A percentile compares a stretch with the other conserved stretches of the same genome.
Evolutionary conservation across 1,139 yeast species (phyloP).

Genomic region (Kodamaea ohmeri): DNA sequence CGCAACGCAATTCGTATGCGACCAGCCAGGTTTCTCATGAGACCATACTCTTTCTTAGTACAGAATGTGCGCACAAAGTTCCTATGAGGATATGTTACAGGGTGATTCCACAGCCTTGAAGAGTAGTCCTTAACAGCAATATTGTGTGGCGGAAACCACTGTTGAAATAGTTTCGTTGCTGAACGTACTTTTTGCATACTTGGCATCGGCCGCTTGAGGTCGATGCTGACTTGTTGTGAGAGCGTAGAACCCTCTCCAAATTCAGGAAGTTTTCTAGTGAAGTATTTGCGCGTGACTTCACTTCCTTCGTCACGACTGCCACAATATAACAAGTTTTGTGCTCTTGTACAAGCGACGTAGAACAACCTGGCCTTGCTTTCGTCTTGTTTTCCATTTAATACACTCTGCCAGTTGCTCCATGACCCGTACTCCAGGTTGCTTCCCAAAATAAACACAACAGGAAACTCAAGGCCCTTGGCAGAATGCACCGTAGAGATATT

Average conservation of each 20-base stretch:
- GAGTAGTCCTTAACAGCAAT: too few relatives aligned
- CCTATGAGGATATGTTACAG: background rate
- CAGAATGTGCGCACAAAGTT: background rate
- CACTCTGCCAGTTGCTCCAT: conserved; percentile 20
- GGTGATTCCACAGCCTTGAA: too few relatives aligned
- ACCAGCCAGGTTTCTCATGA: too few relatives aligned
- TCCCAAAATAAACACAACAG: conserved; percentile 59
- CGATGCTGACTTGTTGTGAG: background rate
- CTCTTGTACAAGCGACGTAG: conserved; percentile 68
- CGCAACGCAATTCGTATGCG: too few relatives aligned
- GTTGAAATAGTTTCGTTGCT: conserved; percentile 6
- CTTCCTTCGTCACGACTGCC: conserved; percentile 10
- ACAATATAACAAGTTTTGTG: conserved; percentile 49
- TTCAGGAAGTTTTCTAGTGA: conserved; percentile 5
- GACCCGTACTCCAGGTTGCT: conserved; percentile 15
- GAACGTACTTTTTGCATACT: background rate
- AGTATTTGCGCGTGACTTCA: background rate
- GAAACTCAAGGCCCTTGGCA: conserved; percentile 71
- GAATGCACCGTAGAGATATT: conserved; percentile 66
- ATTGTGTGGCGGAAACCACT: conserved; percentile 7
- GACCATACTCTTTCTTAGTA: background rate
- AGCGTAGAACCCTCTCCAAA: background rate
- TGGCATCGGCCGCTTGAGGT: conserved; percentile 7
- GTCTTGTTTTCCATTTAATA: conserved; percentile 8
- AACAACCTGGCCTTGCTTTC: conserved; percentile 34